Evolutionary conservation across 106 monocot species (phyloP), one percentile per base, ranked within the genome.

Genomic region (Iris macrosiphon): DNA sequence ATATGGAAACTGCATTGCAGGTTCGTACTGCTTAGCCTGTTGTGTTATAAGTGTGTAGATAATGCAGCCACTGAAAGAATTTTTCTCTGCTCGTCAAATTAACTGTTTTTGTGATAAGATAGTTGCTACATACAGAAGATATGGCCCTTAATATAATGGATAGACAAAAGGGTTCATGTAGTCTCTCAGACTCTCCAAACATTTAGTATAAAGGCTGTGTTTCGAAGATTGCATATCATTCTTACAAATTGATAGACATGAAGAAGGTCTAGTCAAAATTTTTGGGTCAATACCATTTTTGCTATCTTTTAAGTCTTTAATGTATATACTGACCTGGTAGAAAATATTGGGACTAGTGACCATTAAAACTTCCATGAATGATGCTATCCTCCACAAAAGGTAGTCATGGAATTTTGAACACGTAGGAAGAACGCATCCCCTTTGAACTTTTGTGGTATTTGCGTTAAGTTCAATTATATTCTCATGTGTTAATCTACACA

Each of bases 1-100:
- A 98, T 79, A 65, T 98, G 50, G 98, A 98, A 75, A 98, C 98
- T 62, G 98, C 91, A 40, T 79, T 98, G 57, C 98, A 98, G 87
- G 98, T 98, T 63, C 59, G 57, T 53, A 54, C 39, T 27, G 15
- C 7, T 54, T 6, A 30, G 28, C 19, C 31, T 61, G 4, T 28
- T 44, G 30, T 20, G 6, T 40, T 40, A 41, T 33, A 11, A 40
- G 16, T 23, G 21, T 23, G 29, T 31, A 32, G 17, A 0, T 57
- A 47, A 17, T 62, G 40, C 31, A 45, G 14, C 14, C 14, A 47
- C 22, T 37, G 34, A 23, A 10, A n/a, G n/a, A n/a, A n/a, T n/a
- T n/a, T n/a, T n/a, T n/a, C n/a, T n/a, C n/a, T n/a, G n/a, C n/a
- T n/a, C n/a, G n/a, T n/a, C n/a, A n/a, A n/a, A n/a, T n/a, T n/a